phyloP scores from a whole-genome alignment of 257 asterid species.

The Nemophila menziesii region DNA sequence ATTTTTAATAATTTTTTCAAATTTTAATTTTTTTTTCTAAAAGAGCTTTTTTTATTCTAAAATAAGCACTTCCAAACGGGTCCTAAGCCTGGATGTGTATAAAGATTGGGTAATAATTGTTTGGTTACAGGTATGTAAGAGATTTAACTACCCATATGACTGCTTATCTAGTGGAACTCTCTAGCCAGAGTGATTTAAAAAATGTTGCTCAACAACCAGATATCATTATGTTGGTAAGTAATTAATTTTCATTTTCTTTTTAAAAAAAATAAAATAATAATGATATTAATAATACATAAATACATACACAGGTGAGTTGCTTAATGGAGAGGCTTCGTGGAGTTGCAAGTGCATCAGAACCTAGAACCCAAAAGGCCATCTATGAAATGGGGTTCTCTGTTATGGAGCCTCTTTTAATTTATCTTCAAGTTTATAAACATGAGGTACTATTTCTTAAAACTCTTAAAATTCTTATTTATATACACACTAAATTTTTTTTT shows the following conservation, averaged over 20 bases:
- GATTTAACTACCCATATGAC: constrained; percentile 65
- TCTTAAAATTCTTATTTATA: constrained; percentile 1
- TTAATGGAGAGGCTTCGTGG: constrained; percentile 97
- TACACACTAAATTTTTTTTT: constrained; percentile 9
- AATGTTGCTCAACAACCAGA: constrained; percentile 77
- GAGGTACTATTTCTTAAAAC: constrained; percentile 43
- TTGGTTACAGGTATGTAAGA: constrained; percentile 46
- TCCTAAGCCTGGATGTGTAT: too few species aligned
- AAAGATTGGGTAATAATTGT: too few species aligned
- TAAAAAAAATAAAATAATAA: constrained; percentile 7
- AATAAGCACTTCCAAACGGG: too few species aligned
- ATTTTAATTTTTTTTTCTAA: too few species aligned
- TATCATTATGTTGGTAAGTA: constrained; percentile 56
- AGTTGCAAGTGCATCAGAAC: constrained; percentile 86
- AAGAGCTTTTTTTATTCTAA: too few species aligned
- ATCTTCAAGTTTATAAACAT: constrained; percentile 70
- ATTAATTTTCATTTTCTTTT: neutral
- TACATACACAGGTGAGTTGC: constrained; percentile 62
- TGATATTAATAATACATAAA: too few species aligned
- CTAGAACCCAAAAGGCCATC: constrained; percentile 76
- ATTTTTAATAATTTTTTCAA: too few species aligned
- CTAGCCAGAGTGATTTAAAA: constrained; percentile 63
- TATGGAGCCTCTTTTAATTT: constrained; percentile 57
- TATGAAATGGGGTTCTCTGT: constrained; percentile 76
- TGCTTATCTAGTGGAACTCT: constrained; percentile 54